Evolutionary conservation across 1,284 basidiomycete genomes (phyloP).

Genomic region (Boletus calvinii): DNA sequence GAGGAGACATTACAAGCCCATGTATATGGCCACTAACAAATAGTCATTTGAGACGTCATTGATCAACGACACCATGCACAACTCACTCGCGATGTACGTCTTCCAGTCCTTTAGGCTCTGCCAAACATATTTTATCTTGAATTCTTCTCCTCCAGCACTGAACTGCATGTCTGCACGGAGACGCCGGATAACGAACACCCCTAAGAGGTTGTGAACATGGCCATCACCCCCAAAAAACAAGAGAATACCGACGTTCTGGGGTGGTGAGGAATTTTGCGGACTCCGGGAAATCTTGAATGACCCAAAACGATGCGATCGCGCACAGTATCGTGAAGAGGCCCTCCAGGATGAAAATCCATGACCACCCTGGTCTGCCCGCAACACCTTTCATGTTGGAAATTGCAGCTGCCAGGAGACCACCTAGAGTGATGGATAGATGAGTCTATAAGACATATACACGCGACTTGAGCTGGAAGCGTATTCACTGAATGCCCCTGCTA

Average conservation of each 20-base stretch:
- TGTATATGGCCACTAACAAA: slow-evolving; percentile 44
- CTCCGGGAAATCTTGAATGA: slow-evolving; percentile 60
- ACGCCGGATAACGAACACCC: slow-evolving; percentile 46
- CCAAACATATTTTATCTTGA: slow-evolving; percentile 46
- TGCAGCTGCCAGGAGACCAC: slow-evolving; percentile 61
- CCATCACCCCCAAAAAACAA: neutral
- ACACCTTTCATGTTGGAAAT: slow-evolving; percentile 70
- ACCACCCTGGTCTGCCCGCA: slow-evolving; percentile 52
- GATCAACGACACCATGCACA: neutral
- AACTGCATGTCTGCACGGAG: slow-evolving; percentile 49
- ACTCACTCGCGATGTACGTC: slow-evolving; percentile 48
- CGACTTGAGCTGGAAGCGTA: slow-evolving; percentile 4
- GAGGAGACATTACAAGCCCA: slow-evolving; percentile 40
- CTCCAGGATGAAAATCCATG: slow-evolving; percentile 75
- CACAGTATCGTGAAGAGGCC: slow-evolving; percentile 65
- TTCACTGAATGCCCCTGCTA: slow-evolving; percentile 68
- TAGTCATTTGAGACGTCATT: neutral
- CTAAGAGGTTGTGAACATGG: slow-evolving; percentile 23
- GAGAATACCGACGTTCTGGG: slow-evolving; percentile 41
- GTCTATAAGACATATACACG: neutral
- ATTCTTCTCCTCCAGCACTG: slow-evolving; percentile 49
- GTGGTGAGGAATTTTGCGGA: slow-evolving; percentile 55
- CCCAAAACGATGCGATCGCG: slow-evolving; percentile 51
- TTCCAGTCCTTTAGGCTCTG: slow-evolving; percentile 53
- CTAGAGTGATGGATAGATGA: slow-evolving; percentile 27